Evolutionary conservation across 75 land plant genomes (phyloP).

Genomic region (Chamaecyparis obtusa): DNA sequence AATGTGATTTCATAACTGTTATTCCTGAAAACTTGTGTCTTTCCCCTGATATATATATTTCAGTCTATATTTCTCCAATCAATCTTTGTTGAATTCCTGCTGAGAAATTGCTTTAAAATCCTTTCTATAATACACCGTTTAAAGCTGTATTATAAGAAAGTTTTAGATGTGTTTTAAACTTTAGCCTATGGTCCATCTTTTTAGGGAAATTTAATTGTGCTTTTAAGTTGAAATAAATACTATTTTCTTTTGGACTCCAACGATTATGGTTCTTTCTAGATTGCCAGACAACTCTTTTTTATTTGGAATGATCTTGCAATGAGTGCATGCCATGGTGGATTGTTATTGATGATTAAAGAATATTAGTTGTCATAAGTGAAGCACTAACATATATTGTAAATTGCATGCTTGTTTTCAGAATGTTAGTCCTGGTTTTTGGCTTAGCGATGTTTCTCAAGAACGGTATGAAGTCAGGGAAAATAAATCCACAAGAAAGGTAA

Average conservation of each 20-base stretch:
- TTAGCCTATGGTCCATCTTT: too few relatives aligned
- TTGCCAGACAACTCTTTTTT: neutral
- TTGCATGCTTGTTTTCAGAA: conserved; percentile 26
- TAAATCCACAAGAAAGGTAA: conserved; percentile 71
- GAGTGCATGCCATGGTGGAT: neutral
- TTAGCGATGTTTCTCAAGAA: conserved; percentile 57
- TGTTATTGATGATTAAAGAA: neutral
- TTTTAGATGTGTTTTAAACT: too few relatives aligned
- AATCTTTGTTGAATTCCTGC: neutral
- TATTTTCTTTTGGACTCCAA: neutral
- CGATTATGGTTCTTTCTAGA: neutral
- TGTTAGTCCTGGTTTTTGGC: conserved; percentile 69
- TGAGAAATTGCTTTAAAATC: neutral
- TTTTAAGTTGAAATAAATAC: neutral
- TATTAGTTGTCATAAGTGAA: conserved; percentile 33
- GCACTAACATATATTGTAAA: conserved; percentile 11
- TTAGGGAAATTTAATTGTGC: neutral
- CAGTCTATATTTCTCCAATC: neutral
- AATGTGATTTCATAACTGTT: neutral
- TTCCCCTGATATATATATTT: neutral
- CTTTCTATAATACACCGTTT: neutral
- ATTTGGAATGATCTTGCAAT: neutral
- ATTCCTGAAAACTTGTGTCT: neutral
- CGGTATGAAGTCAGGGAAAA: conserved; percentile 85
- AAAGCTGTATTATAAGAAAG: neutral